Evolutionary conservation across 108 stramenopile species (phyloP).

Genomic region (Conticribra guillardii): DNA sequence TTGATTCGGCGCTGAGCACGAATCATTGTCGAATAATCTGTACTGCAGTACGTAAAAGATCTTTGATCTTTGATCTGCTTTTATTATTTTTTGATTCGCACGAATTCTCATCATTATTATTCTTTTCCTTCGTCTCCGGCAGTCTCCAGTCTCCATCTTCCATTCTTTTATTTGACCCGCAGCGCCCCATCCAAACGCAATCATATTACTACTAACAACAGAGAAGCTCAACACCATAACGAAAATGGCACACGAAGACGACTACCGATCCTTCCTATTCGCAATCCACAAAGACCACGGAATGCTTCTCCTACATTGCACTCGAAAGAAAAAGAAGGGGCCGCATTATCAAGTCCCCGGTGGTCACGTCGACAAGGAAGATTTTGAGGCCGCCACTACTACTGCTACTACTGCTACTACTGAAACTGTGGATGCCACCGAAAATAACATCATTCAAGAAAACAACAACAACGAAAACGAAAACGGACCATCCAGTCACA

Average conservation of each 20-base stretch:
- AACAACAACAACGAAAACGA: background rate
- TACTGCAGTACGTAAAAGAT: too few species aligned
- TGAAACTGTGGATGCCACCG: background rate
- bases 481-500: conserved; percentile 17
- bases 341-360: conserved; percentile 85
- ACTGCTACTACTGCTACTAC: background rate
- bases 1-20: too few species aligned
- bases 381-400: conserved; percentile 55
- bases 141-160: too few species aligned
- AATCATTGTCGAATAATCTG: too few species aligned
- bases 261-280: conserved; percentile 77
- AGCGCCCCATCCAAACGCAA: too few species aligned
- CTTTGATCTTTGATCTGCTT: too few species aligned
- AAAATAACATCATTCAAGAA: background rate
- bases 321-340: conserved; percentile 72
- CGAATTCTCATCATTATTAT: too few species aligned
- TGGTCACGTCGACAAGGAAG: conserved; percentile 78
- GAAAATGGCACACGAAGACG: conserved; percentile 19
- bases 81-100: too few species aligned
- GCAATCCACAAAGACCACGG: conserved; percentile 67
- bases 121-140: too few species aligned
- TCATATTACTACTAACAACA: too few species aligned
- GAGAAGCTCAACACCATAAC: too few species aligned
- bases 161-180: too few species aligned
- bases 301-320: conserved; percentile 74